These are phyloP conservation scores for Silene noctiflora DNA, from an alignment of 179 eudicot genomes.

Conservation along the genomic window DNA sequence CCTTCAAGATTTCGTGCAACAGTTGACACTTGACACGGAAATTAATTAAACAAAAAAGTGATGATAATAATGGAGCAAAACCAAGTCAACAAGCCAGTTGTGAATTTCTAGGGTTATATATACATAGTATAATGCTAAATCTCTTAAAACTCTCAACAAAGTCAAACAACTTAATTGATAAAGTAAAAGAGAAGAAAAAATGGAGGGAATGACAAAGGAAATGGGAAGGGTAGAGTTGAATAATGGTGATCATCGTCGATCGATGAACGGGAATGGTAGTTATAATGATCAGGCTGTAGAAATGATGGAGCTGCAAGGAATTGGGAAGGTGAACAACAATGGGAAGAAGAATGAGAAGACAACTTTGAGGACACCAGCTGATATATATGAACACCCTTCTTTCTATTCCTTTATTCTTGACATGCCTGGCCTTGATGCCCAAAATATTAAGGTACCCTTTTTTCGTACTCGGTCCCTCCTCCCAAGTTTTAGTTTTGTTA, in stretches of 20 bases:
- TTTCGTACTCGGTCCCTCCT: too few species aligned
- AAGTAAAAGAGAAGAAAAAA: neutral
- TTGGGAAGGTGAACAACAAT: slow-evolving; percentile 14
- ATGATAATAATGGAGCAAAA: slow-evolving; percentile 8
- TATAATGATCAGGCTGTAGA: neutral
- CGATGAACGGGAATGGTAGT: neutral
- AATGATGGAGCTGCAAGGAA: neutral
- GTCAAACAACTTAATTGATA: slow-evolving; percentile 15
- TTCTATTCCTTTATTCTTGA: slow-evolving; percentile 39
- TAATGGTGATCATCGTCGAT: neutral
- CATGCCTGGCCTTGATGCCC: slow-evolving; percentile 49
- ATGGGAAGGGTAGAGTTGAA: slow-evolving; percentile 23
- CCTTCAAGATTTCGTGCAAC: neutral
- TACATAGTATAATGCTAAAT: neutral
- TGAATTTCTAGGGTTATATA: neutral
- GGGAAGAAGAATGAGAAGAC: slow-evolving; percentile 30
- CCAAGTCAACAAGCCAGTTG: slow-evolving; percentile 15
- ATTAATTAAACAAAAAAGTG: neutral
- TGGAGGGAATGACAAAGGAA: slow-evolving; percentile 22
- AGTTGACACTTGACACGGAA: neutral
- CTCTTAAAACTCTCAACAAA: slow-evolving; percentile 3
- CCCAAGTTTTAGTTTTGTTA: too few species aligned
- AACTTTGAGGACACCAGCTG: slow-evolving; percentile 42
- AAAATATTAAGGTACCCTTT: slow-evolving; percentile 35
- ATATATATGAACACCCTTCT: slow-evolving; percentile 38